Evolutionary conservation across 2,329 filamentous ascomycete genomes (phyloP).

Genomic region (Aspergillus pseudoviridinutans): DNA sequence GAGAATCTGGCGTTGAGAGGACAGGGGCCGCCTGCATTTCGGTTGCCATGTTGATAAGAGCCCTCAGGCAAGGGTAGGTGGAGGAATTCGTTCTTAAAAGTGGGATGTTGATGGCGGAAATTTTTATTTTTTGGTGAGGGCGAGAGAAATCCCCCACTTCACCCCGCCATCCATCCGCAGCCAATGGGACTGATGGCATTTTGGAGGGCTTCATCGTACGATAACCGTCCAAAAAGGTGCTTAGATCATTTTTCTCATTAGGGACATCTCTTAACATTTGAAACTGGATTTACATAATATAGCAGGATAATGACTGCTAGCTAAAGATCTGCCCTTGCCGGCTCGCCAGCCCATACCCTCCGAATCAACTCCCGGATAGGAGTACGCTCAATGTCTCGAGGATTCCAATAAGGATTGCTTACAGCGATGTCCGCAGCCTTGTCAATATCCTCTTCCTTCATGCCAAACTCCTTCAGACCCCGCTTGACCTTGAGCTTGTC

Average conservation of each 20-base stretch:
- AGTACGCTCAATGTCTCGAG: constrained; percentile 50
- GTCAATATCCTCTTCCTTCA: constrained; percentile 59
- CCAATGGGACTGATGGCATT: constrained; percentile 1
- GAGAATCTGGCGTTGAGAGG: constrained; percentile 60
- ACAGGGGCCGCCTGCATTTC: constrained; percentile 49
- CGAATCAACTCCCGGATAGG: constrained; percentile 55
- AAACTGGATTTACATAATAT: background rate
- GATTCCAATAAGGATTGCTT: constrained; percentile 58
- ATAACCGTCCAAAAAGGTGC: background rate
- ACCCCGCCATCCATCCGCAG: constrained; percentile 26
- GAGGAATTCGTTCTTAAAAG: background rate
- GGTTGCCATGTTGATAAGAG: constrained; percentile 20
- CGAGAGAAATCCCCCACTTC: constrained; percentile 27
- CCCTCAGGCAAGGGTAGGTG: background rate
- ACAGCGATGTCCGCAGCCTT: constrained; percentile 58
- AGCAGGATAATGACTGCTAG: constrained; percentile 5
- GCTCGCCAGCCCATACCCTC: constrained; percentile 59
- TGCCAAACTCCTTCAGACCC: constrained; percentile 52
- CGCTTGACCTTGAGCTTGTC: constrained; percentile 52
- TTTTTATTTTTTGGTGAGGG: constrained; percentile 16
- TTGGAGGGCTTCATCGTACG: background rate
- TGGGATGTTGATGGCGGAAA: constrained; percentile 8
- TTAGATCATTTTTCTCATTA: background rate
- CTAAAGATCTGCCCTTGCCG: constrained; percentile 51
- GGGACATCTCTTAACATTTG: background rate